Conservation (phyloP, 108 stramenopile genomes). For the Skeletonema tropicum region DNA sequence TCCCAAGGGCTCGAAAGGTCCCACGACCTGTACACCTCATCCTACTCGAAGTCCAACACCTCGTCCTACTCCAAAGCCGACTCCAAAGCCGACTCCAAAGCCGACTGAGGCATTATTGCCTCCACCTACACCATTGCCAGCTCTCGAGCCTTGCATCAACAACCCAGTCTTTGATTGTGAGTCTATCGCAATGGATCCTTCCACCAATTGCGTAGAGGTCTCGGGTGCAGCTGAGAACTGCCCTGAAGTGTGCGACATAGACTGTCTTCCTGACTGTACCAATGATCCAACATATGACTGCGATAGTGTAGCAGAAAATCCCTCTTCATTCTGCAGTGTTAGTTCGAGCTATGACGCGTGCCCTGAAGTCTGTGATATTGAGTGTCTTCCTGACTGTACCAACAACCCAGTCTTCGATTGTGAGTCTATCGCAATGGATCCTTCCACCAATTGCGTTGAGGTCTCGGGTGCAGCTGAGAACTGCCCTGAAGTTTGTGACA, state of each 20-base stretch:
- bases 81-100: not conserved
- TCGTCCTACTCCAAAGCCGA: not conserved
- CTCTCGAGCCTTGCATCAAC: not conserved
- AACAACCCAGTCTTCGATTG: not conserved
- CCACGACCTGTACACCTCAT: too few relatives aligned
- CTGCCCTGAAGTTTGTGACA: not conserved
- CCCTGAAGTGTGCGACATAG: not conserved
- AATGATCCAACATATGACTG: not conserved
- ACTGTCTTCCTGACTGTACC: not conserved
- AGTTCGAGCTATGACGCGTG: too few relatives aligned
- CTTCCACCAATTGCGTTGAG: not conserved
- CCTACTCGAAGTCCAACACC: not conserved
- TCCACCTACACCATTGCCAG: not conserved
- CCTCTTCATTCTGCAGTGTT: not conserved
- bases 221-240: not conserved
- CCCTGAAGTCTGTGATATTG: not conserved
- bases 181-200: not conserved
- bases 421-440: not conserved
- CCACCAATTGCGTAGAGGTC: not conserved
- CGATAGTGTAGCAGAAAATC: not conserved
- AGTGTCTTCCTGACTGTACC: not conserved
- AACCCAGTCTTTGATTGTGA: not conserved
- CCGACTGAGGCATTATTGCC: not conserved
- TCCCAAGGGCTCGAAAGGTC: too few relatives aligned
- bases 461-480: not conserved